These are phyloP conservation scores for Somion occarium DNA, from an alignment of 1,284 basidiomycete genomes.

Conservation along the genomic window DNA sequence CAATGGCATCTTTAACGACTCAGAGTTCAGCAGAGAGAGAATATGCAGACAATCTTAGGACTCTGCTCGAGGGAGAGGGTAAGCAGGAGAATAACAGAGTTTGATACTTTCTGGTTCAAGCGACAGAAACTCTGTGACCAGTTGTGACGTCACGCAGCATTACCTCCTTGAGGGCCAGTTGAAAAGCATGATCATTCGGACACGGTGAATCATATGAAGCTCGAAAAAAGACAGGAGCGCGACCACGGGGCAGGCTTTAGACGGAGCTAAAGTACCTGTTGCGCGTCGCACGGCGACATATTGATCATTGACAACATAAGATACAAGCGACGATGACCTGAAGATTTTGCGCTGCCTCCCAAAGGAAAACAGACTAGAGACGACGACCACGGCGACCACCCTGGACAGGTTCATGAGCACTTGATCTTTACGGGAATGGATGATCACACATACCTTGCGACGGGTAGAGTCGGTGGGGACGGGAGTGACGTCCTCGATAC, in stretches of 20 bases:
- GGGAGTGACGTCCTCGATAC: slow-evolving; percentile 97
- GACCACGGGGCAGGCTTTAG: slow-evolving; percentile 72
- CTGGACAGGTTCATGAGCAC: slow-evolving; percentile 33
- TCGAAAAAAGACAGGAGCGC: slow-evolving; percentile 29
- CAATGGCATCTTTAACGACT: slow-evolving; percentile 33
- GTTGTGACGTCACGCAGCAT: background rate
- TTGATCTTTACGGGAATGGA: slow-evolving; percentile 14
- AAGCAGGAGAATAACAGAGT: background rate
- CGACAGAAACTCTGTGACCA: background rate
- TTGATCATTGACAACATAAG: slow-evolving; percentile 34
- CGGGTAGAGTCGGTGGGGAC: slow-evolving; percentile 97
- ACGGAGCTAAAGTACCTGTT: slow-evolving; percentile 45
- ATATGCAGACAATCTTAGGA: background rate
- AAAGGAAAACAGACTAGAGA: slow-evolving; percentile 52
- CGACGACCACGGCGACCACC: slow-evolving; percentile 99
- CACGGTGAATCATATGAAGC: background rate
- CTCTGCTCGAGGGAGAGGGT: background rate
- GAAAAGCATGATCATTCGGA: background rate
- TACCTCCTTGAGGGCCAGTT: too few species aligned
- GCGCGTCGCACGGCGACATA: slow-evolving; percentile 81
- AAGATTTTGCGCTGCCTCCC: slow-evolving; percentile 19
- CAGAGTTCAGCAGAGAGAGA: background rate
- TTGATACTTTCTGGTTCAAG: too few species aligned
- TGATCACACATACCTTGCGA: slow-evolving; percentile 93
- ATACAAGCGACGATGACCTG: slow-evolving; percentile 33